These are phyloP conservation scores for Colletotrichum godetiae DNA, from an alignment of 2,329 filamentous ascomycete species.

Conservation along the genomic window DNA sequence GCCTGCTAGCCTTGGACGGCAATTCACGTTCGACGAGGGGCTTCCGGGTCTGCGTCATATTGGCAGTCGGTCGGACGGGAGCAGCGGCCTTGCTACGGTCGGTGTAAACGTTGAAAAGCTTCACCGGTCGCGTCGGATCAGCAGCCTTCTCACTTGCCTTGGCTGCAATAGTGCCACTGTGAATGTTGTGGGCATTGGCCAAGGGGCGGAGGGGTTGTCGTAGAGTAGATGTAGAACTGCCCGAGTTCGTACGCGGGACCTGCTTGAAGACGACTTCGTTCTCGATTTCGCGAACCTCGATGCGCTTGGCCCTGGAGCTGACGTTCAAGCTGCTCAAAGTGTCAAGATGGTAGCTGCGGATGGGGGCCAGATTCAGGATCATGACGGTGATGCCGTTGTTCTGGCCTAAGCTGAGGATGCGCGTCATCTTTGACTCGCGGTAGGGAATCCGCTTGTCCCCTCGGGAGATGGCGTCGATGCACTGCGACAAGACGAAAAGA, in stretches of 20 bases:
- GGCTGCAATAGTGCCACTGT: slow-evolving; percentile 65
- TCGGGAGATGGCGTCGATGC: slow-evolving; percentile 90
- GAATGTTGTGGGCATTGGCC: slow-evolving; percentile 79
- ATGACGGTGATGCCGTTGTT: slow-evolving; percentile 96
- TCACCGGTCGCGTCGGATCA: slow-evolving; percentile 76
- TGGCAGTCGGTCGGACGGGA: slow-evolving; percentile 47
- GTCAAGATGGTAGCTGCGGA: slow-evolving; percentile 93
- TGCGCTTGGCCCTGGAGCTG: slow-evolving; percentile 94
- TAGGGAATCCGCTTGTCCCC: slow-evolving; percentile 86
- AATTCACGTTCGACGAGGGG: slow-evolving; percentile 54
- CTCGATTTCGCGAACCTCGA: slow-evolving; percentile 94
- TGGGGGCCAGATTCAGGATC: slow-evolving; percentile 92
- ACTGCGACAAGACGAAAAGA: slow-evolving; percentile 92
- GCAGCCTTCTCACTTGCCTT: slow-evolving; percentile 56
- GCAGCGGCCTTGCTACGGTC: slow-evolving; percentile 70
- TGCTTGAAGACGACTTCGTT: slow-evolving; percentile 93
- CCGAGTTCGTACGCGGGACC: slow-evolving; percentile 65
- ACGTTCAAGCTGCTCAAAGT: slow-evolving; percentile 95
- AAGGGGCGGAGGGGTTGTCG: slow-evolving; percentile 86
- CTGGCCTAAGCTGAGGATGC: slow-evolving; percentile 90
- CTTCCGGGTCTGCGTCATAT: slow-evolving; percentile 53
- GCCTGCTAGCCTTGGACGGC: slow-evolving; percentile 60
- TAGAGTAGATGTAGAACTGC: slow-evolving; percentile 53
- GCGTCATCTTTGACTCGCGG: slow-evolving; percentile 96
- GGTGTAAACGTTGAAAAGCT: slow-evolving; percentile 88